phyloP scores from a whole-genome alignment of 257 asterid species.

The Nicotiana benthamiana region DNA sequence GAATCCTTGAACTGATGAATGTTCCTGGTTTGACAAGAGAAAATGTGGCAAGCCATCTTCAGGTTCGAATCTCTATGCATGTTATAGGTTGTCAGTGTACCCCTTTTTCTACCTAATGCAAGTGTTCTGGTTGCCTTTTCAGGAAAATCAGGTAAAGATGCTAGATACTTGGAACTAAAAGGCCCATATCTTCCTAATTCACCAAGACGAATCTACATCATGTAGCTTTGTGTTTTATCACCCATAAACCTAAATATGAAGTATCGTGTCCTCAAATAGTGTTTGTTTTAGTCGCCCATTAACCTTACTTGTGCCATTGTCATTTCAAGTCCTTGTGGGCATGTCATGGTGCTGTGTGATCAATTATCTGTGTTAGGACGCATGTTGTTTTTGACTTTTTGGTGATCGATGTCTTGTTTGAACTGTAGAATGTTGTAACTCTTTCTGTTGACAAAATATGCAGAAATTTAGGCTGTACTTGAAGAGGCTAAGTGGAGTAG shows the following conservation, averaged over 20 bases:
- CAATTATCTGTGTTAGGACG: neutral
- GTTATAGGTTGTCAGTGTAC: conserved; percentile 3
- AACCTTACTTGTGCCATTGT: neutral
- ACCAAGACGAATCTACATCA: conserved; percentile 5
- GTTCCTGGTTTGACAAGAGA: conserved; percentile 81
- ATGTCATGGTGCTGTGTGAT: neutral
- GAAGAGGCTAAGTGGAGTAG: conserved; percentile 74
- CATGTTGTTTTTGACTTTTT: neutral
- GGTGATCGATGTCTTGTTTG: neutral
- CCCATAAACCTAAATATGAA: conserved; percentile 3
- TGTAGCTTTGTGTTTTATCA: neutral
- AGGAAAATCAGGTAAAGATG: conserved; percentile 12
- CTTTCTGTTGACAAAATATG: conserved; percentile 21
- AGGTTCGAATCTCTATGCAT: conserved; percentile 35
- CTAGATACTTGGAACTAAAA: conserved; percentile 9
- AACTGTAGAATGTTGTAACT: neutral
- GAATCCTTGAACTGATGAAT: conserved; percentile 84
- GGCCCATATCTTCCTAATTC: conserved; percentile 11
- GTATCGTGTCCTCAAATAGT: neutral
- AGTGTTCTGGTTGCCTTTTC: conserved; percentile 4
- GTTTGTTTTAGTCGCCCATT: neutral
- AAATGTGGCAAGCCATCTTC: conserved; percentile 90
- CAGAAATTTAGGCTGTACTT: conserved; percentile 79
- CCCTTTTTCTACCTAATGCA: neutral
- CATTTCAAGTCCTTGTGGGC: neutral